Evolutionary conservation across 2,329 filamentous ascomycete genomes (phyloP).

Genomic region (Penicillium corylophilum): DNA sequence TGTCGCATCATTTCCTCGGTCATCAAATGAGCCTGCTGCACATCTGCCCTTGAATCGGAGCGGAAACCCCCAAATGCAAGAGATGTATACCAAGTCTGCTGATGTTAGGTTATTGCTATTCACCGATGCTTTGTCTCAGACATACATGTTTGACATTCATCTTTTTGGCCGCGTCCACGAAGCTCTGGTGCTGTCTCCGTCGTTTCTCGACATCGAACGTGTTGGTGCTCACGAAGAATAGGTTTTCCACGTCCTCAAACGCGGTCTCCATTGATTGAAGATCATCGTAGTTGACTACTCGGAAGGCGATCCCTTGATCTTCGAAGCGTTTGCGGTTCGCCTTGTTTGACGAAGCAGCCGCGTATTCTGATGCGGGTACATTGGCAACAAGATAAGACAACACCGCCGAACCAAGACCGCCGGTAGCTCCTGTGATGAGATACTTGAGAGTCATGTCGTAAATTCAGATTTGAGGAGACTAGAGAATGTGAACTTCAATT

Average conservation of each 20-base stretch:
- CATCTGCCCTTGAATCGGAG: conserved; percentile 45
- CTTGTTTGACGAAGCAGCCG: conserved; percentile 50
- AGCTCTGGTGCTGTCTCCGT: conserved; percentile 48
- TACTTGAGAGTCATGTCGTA: conserved; percentile 35
- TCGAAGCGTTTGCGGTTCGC: conserved; percentile 42
- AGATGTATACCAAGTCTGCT: conserved; percentile 56
- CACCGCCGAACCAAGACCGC: conserved; percentile 37
- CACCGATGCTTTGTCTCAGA: conserved; percentile 42
- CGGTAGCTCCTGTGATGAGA: conserved; percentile 40
- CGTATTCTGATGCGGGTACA: conserved; percentile 46
- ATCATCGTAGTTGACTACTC: conserved; percentile 54
- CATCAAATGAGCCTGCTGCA: conserved; percentile 60
- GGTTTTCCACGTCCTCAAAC: conserved; percentile 52
- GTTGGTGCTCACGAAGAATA: conserved; percentile 60
- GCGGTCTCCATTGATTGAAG: conserved; percentile 47
- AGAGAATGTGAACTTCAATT: neutral
- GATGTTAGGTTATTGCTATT: conserved; percentile 49
- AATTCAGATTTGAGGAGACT: neutral
- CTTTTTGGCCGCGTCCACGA: conserved; percentile 54
- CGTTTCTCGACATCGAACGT: conserved; percentile 51
- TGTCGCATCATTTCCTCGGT: conserved; percentile 54
- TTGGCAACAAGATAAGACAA: conserved; percentile 33
- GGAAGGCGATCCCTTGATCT: conserved; percentile 50
- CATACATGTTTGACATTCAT: conserved; percentile 53
- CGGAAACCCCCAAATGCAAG: conserved; percentile 55